These are phyloP conservation scores for Exophiala viscosa DNA, from an alignment of 2,329 filamentous ascomycete species.

Conservation along the genomic window DNA sequence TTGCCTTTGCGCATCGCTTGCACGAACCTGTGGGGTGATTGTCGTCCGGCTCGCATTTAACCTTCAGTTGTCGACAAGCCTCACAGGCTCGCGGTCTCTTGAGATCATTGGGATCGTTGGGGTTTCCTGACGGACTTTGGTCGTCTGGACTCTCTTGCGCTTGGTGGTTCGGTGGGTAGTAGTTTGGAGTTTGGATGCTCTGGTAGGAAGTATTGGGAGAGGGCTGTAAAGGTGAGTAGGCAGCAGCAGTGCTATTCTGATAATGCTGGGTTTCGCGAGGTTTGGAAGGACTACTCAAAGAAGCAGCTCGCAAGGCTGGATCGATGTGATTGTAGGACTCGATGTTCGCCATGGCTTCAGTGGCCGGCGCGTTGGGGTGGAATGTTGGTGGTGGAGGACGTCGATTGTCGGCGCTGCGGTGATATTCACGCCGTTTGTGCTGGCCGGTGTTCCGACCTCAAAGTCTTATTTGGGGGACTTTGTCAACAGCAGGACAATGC, in stretches of 20 bases:
- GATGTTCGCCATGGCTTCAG: slow-evolving; percentile 13
- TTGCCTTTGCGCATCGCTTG: slow-evolving; percentile 74
- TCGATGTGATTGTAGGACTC: slow-evolving; percentile 18
- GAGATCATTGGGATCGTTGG: slow-evolving; percentile 44
- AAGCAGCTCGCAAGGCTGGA: slow-evolving; percentile 21
- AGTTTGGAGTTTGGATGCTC: slow-evolving; percentile 25
- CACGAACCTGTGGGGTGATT: slow-evolving; percentile 61
- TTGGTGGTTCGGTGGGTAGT: slow-evolving; percentile 23
- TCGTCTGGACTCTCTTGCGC: slow-evolving; percentile 26
- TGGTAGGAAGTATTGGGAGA: slow-evolving; percentile 27
- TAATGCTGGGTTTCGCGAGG: slow-evolving; percentile 21
- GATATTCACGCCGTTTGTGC: slow-evolving; percentile 16
- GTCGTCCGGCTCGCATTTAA: slow-evolving; percentile 76
- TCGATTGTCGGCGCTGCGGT: slow-evolving; percentile 16
- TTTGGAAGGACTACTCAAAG: slow-evolving; percentile 23
- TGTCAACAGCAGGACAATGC: background rate
- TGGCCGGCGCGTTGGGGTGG: background rate
- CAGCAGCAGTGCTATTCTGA: slow-evolving; percentile 17
- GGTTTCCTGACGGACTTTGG: slow-evolving; percentile 22
- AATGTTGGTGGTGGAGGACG: background rate
- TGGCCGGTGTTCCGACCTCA: slow-evolving; percentile 14
- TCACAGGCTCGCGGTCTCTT: slow-evolving; percentile 72
- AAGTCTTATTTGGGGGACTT: background rate
- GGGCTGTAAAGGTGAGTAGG: slow-evolving; percentile 26
- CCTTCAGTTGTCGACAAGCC: slow-evolving; percentile 71